phyloP scores from a whole-genome alignment of 805 yeast genomes.

The Cyberlindnera meyerae region DNA sequence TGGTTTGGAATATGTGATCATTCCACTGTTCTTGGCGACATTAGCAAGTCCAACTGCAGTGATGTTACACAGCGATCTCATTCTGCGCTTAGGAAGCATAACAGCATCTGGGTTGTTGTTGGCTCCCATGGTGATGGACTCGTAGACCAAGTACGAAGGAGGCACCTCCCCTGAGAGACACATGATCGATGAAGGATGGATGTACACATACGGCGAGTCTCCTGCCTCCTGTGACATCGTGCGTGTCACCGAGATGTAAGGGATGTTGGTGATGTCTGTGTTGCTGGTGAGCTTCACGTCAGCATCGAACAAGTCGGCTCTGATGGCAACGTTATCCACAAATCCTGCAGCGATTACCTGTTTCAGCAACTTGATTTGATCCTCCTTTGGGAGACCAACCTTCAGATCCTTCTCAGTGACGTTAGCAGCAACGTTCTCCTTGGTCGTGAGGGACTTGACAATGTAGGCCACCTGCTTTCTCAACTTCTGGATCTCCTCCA shows the following conservation, averaged over 20 bases:
- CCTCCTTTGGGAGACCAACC: conserved; percentile 60
- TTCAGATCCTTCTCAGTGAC: conserved; percentile 41
- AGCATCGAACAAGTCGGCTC: conserved; percentile 69
- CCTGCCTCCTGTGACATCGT: conserved; percentile 30
- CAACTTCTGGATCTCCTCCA: conserved; percentile 81
- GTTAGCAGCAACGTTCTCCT: conserved; percentile 52
- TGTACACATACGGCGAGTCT: conserved; percentile 56
- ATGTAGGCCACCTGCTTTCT: conserved; percentile 75
- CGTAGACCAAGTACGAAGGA: conserved; percentile 74
- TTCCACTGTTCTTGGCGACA: conserved; percentile 65
- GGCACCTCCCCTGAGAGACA: conserved; percentile 61
- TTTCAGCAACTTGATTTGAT: conserved; percentile 72
- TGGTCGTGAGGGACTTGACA: conserved; percentile 59
- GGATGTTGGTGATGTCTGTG: conserved; percentile 52
- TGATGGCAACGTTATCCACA: conserved; percentile 81
- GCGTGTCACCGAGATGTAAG: conserved; percentile 54
- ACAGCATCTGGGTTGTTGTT: conserved; percentile 39
- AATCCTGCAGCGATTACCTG: conserved; percentile 94
- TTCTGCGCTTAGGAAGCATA: conserved; percentile 47
- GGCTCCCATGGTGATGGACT: conserved; percentile 54
- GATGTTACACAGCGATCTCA: conserved; percentile 74
- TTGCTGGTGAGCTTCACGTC: conserved; percentile 59
- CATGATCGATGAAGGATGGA: conserved; percentile 75
- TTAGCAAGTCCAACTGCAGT: conserved; percentile 72
- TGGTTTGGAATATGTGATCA: conserved; percentile 85